Evolutionary conservation across 1,284 basidiomycete species (phyloP), one percentile per base, ranked within the genome.

Genomic region (Violaceomyces palustris): DNA sequence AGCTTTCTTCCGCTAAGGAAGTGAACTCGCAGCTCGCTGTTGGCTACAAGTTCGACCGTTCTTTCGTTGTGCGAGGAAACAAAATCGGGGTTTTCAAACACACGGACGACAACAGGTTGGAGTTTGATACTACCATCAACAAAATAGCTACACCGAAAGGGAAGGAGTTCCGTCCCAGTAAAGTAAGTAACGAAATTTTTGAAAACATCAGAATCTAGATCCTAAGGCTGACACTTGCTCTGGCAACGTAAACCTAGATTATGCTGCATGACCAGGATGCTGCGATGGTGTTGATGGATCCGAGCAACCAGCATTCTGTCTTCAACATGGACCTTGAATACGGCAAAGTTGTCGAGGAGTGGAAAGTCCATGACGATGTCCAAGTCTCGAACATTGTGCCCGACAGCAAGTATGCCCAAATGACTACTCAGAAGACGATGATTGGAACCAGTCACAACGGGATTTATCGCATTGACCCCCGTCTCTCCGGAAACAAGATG

Each of bases 261-360:
- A 97, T 98, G 93, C 78, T 97, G 26, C 93, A 98, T 74, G 87
- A 97, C 66, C 90, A 94, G 81, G 94, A 98, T 74, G 81, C 83
- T 27, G 88, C 90, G 76, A 92, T 99, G 90, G 79, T 99, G 41
- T 73, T 99, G 47, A 88, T 90, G 81, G 88, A 96, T 69, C 85
- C 88, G 1, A 72, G 75, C 27, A 84, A 91, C 42, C 82, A 84
- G n/a, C 83, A 91, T 65, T 85, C 90, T 0, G 77, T 99, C 27
- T 97, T 84, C 77, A 84, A 80, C 60, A 84, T 98, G 81, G 94
- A 98, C 74, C 82, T 98, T 54, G 89, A 93, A 74, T 85, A 85
- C 33, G 94, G 91, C 37, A 94, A 97, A 77, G 85, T 99, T 30
- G 90, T 98, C 7, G 94, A 99, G 69, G 93, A 98, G 74, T 97